Percentiles rank a stretch among this genome's conserved stretches.
These are phyloP conservation scores for Fusarium sambucinum DNA, from an alignment of 2,329 filamentous ascomycete species.

Conservation along the genomic window DNA sequence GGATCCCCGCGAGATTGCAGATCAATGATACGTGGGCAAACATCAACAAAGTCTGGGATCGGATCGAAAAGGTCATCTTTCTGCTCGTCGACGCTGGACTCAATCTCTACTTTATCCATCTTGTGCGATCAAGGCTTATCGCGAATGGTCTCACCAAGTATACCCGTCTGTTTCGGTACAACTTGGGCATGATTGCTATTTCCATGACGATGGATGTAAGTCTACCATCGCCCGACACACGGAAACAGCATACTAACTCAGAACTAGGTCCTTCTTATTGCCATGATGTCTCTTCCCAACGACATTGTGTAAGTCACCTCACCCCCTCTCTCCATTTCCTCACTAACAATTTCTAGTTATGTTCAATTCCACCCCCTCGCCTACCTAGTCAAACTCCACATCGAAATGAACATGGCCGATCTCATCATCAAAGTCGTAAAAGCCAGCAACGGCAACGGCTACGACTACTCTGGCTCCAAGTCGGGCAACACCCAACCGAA, in stretches of 20 bases:
- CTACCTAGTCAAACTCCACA: slow-evolving; percentile 65
- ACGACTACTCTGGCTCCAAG: slow-evolving; percentile 43
- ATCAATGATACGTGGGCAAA: slow-evolving; percentile 55
- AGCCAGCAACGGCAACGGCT: slow-evolving; percentile 39
- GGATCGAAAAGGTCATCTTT: slow-evolving; percentile 65
- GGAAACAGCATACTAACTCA: too few species aligned
- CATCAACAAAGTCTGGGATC: slow-evolving; percentile 66
- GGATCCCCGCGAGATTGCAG: slow-evolving; percentile 65
- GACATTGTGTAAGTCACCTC: slow-evolving; percentile 45
- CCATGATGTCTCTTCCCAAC: slow-evolving; percentile 50
- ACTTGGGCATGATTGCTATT: slow-evolving; percentile 49
- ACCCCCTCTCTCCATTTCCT: fast-evolving
- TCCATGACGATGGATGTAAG: slow-evolving; percentile 50
- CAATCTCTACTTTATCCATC: slow-evolving; percentile 65
- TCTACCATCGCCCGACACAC: too few species aligned
- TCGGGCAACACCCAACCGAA: slow-evolving; percentile 28
- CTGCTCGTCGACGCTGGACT: slow-evolving; percentile 61
- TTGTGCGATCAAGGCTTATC: slow-evolving; percentile 60
- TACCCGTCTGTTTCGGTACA: slow-evolving; percentile 56
- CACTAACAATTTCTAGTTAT: slow-evolving; percentile 42
- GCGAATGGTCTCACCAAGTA: slow-evolving; percentile 64
- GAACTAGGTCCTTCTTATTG: slow-evolving; percentile 45
- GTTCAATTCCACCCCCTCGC: slow-evolving; percentile 65
- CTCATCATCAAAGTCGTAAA: slow-evolving; percentile 59
- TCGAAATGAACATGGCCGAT: slow-evolving; percentile 66